phyloP scores from a whole-genome alignment of 495 filamentous ascomycete genomes.

The Amorphotheca resinae region DNA sequence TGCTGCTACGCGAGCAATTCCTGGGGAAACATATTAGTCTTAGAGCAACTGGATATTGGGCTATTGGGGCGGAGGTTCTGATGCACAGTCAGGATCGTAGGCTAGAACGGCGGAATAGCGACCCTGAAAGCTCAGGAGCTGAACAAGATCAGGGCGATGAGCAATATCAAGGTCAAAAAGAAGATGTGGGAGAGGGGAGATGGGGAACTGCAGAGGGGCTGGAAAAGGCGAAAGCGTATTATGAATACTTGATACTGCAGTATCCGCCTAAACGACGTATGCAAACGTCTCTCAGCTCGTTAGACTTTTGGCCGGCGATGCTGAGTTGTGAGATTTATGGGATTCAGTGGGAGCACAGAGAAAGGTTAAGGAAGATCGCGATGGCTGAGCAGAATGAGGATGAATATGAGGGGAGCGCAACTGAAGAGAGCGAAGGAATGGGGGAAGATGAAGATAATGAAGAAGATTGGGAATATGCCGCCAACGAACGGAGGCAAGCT shows the following conservation, averaged over 20 bases:
- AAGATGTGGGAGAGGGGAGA: neutral
- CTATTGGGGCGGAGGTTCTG: slow-evolving; percentile 57
- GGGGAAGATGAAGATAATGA: slow-evolving; percentile 1
- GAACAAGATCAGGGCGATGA: slow-evolving; percentile 2
- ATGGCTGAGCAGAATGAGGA: slow-evolving; percentile 8
- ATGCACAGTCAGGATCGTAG: slow-evolving; percentile 29
- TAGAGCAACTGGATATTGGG: slow-evolving; percentile 45
- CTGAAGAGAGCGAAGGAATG: slow-evolving; percentile 1
- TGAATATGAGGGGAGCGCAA: neutral
- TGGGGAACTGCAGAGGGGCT: slow-evolving; percentile 36
- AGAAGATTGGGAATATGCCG: neutral
- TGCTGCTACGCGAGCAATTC: slow-evolving; percentile 46
- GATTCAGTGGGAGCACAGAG: slow-evolving; percentile 36
- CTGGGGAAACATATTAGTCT: slow-evolving; percentile 41
- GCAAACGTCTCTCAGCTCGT: slow-evolving; percentile 32
- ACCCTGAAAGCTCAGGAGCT: neutral
- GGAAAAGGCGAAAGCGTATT: slow-evolving; percentile 46
- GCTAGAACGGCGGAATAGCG: neutral
- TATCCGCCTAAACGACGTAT: slow-evolving; percentile 42
- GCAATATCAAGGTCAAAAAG: neutral
- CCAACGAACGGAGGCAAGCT: slow-evolving; percentile 3
- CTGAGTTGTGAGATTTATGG: slow-evolving; percentile 54
- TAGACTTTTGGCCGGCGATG: slow-evolving; percentile 56
- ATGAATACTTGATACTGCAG: slow-evolving; percentile 54
- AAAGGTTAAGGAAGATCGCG: slow-evolving; percentile 7